These are phyloP conservation scores for Zymoseptoria crescenta DNA, from an alignment of 2,329 filamentous ascomycete species.

Conservation along the genomic window DNA sequence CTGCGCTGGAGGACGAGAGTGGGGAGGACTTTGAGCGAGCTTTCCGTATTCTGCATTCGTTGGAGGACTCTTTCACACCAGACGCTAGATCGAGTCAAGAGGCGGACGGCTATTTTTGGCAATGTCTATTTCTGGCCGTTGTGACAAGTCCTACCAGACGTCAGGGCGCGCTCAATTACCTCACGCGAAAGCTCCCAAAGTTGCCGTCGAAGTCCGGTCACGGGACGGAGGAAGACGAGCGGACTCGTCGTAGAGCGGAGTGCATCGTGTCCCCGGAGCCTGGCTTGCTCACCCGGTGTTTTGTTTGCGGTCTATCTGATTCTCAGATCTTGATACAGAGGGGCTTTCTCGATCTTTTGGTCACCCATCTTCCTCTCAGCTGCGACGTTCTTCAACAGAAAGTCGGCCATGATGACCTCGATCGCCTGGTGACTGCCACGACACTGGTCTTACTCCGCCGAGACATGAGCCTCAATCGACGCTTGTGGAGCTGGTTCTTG, in stretches of 20 bases:
- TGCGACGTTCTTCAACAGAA: constrained; percentile 70
- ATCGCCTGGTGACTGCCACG: constrained; percentile 73
- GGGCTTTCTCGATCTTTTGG: constrained; percentile 85
- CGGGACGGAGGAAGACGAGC: background rate
- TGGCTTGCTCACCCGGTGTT: constrained; percentile 80
- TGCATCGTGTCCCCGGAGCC: constrained; percentile 84
- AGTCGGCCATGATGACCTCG: constrained; percentile 61
- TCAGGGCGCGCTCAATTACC: constrained; percentile 78
- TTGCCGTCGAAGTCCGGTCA: constrained; percentile 40
- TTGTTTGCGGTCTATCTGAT: constrained; percentile 81
- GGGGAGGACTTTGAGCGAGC: constrained; percentile 95
- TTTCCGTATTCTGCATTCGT: constrained; percentile 65
- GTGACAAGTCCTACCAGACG: constrained; percentile 83
- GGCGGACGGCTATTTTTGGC: constrained; percentile 78
- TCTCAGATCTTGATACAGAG: constrained; percentile 86
- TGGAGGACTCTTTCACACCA: constrained; percentile 59
- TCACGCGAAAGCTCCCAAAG: constrained; percentile 69
- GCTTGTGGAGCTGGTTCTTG: constrained; percentile 93
- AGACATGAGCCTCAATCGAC: constrained; percentile 93
- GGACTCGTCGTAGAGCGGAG: constrained; percentile 28
- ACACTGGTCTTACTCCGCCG: constrained; percentile 79
- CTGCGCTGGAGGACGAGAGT: constrained; percentile 89
- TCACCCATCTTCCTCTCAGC: constrained; percentile 79
- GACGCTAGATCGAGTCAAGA: constrained; percentile 45
- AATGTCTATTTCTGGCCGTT: constrained; percentile 88